Base-by-base conservation (phyloP, 2,329 filamentous ascomycete genomes). In the Trichoderma asperellum region DNA sequence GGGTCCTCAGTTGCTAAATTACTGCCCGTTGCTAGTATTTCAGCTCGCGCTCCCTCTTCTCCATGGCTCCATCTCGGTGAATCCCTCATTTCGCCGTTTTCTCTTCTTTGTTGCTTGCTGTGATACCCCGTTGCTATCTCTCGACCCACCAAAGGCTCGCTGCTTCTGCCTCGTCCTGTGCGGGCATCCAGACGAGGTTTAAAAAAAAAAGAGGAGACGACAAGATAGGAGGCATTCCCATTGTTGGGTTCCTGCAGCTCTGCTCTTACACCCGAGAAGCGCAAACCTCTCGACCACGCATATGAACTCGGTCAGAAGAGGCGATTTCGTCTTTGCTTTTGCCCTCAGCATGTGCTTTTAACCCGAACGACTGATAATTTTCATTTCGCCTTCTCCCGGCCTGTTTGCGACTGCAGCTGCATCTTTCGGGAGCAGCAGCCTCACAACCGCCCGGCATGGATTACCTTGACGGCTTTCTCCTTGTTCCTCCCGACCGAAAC, bases 401-500 rank as follows among this genome's bases (percentile, higher is more conserved):
- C 37, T 59, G 27, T 47, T 14, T 64, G 53, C 53, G 53, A 32
- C 53, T 32, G 52, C 52, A 43, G 7, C 40, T 29, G 49, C 49
- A n/a, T 27, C 66, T 68, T 27, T 56, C 66, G 37, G 52, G 59
- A 52, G 47, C 69, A 68, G 32, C 53, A 65, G 49, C 58, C 49
- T 61, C 49, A 27, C n/a, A 52, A 64, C 62, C 21, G 52, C 68
- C 32, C 62, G 74, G 70, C 71, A 81, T 81, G 79, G 80, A 82
- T 47, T 75, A 73, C 70, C 74, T 83, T 64, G 83, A 85, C 71
- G 84, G 85, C 35, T 75, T 82, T 70, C 79, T 87, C 73, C 75
- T 85, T 74, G 81, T 84, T 49, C 85, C 85, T 55, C 85, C 85
- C 43, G 85, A 87, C 66, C 79, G 84, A 61, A 81, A 80, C 66